Percentiles rank a stretch among this genome's conserved stretches.
These are phyloP conservation scores for Letharia columbiana DNA, from an alignment of 495 filamentous ascomycete species.

Conservation along the genomic window DNA sequence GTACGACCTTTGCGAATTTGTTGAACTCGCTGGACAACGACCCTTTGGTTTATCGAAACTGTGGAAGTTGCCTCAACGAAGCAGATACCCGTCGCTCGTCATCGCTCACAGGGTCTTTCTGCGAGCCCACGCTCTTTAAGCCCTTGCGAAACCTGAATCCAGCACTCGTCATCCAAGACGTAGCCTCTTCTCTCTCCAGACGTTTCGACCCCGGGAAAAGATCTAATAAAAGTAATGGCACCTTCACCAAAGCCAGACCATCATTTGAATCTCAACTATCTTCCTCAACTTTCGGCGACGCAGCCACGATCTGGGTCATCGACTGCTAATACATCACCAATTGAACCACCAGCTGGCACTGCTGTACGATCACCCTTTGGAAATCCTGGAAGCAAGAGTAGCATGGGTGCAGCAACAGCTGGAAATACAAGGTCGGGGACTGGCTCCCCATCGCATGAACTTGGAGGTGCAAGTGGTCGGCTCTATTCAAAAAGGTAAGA, in stretches of 20 bases:
- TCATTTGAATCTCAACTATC: constrained; percentile 70
- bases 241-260: constrained; percentile 58
- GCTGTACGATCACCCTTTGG: constrained; percentile 69
- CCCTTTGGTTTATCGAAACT: background rate
- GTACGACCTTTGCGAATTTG: background rate
- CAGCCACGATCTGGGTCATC: constrained; percentile 78
- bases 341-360: constrained; percentile 63
- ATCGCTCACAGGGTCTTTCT: constrained; percentile 1
- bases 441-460: constrained; percentile 95
- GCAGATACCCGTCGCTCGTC: background rate
- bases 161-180: background rate
- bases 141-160: background rate
- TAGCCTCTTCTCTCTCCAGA: background rate
- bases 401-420: constrained; percentile 54
- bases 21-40: background rate
- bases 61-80: background rate
- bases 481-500: constrained; percentile 89
- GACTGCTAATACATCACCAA: constrained; percentile 78
- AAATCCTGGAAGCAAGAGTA: constrained; percentile 52
- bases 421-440: constrained; percentile 74
- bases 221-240: constrained; percentile 64
- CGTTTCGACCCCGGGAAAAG: constrained; percentile 6
- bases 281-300: constrained; percentile 60
- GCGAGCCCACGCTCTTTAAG: constrained; percentile 10
- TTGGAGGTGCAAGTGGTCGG: constrained; percentile 45